Base-by-base conservation (phyloP, 352 stramenopile genomes). In the Pythium brachiatum region DNA sequence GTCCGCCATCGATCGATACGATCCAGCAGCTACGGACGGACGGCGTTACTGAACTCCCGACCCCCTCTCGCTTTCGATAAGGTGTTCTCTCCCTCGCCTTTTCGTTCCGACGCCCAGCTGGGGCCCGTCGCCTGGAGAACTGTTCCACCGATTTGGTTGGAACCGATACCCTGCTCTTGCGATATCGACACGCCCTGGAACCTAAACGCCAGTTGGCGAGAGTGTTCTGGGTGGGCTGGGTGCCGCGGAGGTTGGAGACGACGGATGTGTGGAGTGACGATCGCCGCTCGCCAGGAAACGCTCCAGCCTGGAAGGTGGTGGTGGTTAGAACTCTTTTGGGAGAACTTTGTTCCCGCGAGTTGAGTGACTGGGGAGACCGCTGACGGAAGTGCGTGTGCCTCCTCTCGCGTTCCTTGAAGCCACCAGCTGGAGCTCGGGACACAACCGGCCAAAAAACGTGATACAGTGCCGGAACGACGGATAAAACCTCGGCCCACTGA, bases 71-170 rank as follows among this genome's bases (percentile, higher is more conserved):
- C 36, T 43, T 43, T 43, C 36, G 18, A 21, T 21, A 48, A n/a
- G 0, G 18, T 27, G 41, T 48, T 48, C 41, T 48, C 41, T 48
- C 41, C 41, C 41, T 48, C 41, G 41, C 41, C 41, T 48, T 48
- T 48, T 48, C 41, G 41, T 48, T 25, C 41, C 41, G 20, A 48
- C 41, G n/a, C n/a, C 41, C 41, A 48, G 41, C 41, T 48, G 41
- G 29, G 29, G 29, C n/a, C n/a, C n/a, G n/a, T n/a, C n/a, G n/a
- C n/a, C n/a, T n/a, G 29, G 41, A 11, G 20, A 48, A 48, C 41
- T 48, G 41, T 48, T 48, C 41, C 41, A 48, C 41, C 41, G 41
- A 48, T 48, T 48, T 44, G n/a, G 29, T 11, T 34, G 9, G 9
- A 34, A 9, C 29, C 9, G 29, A 34, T n/a, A n/a, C n/a, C n/a